Conservation (phyloP, 306 rosid species). For the Pterocarpus santalinus region DNA sequence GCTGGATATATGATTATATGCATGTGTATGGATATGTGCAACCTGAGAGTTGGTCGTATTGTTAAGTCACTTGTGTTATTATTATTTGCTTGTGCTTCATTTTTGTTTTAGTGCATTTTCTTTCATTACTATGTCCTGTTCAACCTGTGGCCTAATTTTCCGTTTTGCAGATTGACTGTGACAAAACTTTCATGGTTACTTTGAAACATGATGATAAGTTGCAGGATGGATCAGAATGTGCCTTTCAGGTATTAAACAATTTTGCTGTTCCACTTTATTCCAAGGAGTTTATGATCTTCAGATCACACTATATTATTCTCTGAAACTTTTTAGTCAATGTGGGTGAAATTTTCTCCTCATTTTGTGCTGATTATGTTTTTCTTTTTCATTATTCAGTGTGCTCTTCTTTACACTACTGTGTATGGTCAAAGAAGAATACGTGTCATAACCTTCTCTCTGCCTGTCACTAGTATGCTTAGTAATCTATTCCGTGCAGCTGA, state of each 20-base stretch:
- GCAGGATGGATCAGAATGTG: constrained; percentile 97
- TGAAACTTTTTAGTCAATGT: constrained; percentile 29
- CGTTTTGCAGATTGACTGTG: constrained; percentile 89
- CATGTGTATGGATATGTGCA: constrained; percentile 11
- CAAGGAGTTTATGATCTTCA: constrained; percentile 30
- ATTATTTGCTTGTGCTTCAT: not conserved
- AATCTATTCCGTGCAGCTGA: constrained; percentile 98
- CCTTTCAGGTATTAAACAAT: constrained; percentile 80
- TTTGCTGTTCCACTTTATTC: constrained; percentile 41
- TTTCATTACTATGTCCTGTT: not conserved
- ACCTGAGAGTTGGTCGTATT: not conserved
- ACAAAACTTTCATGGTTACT: constrained; percentile 90
- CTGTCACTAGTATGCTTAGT: constrained; percentile 95
- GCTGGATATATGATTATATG: constrained; percentile 19
- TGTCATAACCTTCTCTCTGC: constrained; percentile 85
- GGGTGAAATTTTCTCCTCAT: constrained; percentile 26
- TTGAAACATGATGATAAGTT: constrained; percentile 96
- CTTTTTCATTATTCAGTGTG: constrained; percentile 68
- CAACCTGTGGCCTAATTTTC: constrained; percentile 30
- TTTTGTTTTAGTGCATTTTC: not conserved
- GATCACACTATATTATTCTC: constrained; percentile 1
- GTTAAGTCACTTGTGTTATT: constrained; percentile 12
- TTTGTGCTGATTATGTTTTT: constrained; percentile 41
- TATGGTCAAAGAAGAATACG: constrained; percentile 97
- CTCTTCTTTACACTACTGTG: constrained; percentile 95